Base-by-base conservation (phyloP, 2,329 filamentous ascomycete species). In the Beauveria sp. region DNA sequence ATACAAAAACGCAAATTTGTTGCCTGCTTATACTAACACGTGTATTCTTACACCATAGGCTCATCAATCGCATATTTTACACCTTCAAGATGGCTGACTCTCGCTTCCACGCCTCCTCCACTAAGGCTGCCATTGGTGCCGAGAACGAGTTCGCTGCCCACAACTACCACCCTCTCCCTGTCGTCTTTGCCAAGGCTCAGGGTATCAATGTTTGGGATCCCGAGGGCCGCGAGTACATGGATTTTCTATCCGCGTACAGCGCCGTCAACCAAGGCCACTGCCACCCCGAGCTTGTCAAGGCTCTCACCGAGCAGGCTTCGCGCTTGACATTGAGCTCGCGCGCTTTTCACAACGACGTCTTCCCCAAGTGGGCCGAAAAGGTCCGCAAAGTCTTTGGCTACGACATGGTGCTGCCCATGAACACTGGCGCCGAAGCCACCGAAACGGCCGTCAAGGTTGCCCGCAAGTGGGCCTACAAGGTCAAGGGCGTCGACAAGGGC, bases 201-300 rank as follows among this genome's bases (percentile, higher is more conserved):
- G 95, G 93, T 54, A 88, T 89, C 71, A 88, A 89, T 64, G 95
- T 98, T 63, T 99, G 95, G 93, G 95, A 99, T 73, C 95, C 95
- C 20, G 95, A 99, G 80, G 92, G 90, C 72, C 90, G 88, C 69
- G 88, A 96, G 75, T 98, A 99, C 77, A 87, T 98, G 70, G 95
- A 99, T 79, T 99, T 97, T 79, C 86, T 99, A 67, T 98, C 93
- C 52, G 95, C 95, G 67, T 99, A 99, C 83, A 96, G 90, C 68
- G 95, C 95, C 65, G 92, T 98, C 73, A 98, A 98, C 80, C 93
- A 98, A 77, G 93, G 93, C 65, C 93, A 99, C 77, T 98, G 93
- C 78, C 93, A 99, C 78, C 95, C 95, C 5, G 93, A 96, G 79
- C 87, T 98, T 62, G 87, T 99, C 73, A 93, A 93, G 75, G 90